Conservation (phyloP, 2,329 filamentous ascomycete species). For the Ascochyta viciae-villosae region DNA sequence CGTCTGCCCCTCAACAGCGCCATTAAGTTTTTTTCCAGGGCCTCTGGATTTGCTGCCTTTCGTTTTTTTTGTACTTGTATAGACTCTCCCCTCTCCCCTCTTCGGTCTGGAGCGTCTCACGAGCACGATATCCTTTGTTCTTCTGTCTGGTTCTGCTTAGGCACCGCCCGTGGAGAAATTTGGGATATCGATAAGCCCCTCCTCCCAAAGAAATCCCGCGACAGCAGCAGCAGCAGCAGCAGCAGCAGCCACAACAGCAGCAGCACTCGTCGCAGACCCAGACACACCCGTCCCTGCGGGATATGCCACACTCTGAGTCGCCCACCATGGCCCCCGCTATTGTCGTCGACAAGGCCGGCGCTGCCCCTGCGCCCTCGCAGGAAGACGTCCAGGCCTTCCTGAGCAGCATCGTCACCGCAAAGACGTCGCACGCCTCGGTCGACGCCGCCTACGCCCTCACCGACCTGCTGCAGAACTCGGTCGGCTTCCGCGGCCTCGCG, state of each 20-base stretch:
- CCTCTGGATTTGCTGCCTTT: constrained; percentile 23
- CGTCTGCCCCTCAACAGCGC: constrained; percentile 2
- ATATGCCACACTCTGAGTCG: constrained; percentile 60
- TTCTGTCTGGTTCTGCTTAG: constrained; percentile 15
- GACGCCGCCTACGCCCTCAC: constrained; percentile 71
- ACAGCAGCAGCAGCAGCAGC: constrained; percentile 11
- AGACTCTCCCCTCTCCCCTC: constrained; percentile 40
- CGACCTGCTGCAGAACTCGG: constrained; percentile 69
- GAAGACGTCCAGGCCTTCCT: constrained; percentile 56
- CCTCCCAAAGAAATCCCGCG: constrained; percentile 31
- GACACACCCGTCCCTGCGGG: constrained; percentile 18
- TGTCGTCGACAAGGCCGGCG: constrained; percentile 54
- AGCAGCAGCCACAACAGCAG: constrained; percentile 8
- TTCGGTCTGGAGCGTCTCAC: constrained; percentile 30
- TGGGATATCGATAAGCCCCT: constrained; percentile 44
- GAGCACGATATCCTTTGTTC: constrained; percentile 30
- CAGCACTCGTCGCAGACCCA: constrained; percentile 12
- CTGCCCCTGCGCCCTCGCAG: constrained; percentile 52
- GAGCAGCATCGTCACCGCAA: constrained; percentile 55
- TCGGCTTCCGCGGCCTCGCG: constrained; percentile 68
- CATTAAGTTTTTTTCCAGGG: neutral
- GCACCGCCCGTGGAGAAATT: constrained; percentile 23
- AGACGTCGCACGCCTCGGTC: constrained; percentile 63
- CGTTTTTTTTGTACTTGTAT: constrained; percentile 30
- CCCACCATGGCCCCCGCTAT: constrained; percentile 57